Base-by-base conservation (phyloP, 108 stramenopile species). In the Fistulifera solaris region DNA sequence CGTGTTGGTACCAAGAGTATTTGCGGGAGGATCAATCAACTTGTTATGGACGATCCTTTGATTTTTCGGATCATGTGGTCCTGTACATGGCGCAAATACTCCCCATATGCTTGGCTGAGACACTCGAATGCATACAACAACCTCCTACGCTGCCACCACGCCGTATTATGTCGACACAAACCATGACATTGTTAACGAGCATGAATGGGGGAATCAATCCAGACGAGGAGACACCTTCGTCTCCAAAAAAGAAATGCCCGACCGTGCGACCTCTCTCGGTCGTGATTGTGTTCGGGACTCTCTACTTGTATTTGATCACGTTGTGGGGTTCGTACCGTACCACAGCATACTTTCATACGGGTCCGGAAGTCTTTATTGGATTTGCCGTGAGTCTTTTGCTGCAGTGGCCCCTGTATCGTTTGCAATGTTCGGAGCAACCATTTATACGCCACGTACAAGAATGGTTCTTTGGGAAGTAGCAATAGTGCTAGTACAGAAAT, bases 51-150 rank as follows among this genome's bases (percentile, higher is more conserved):
- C 68, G 67, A 44, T 48, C 45, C 39, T 81, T 78, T 50, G 89
- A 91, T 61, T 91, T 83, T 62, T 91, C 89, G 5, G 89, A 91
- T 87, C 89, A 91, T 46, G 68, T 85, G 11, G 89, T 91, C 0
- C 55, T 91, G 43, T 85, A 80, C 54, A 78, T 83, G 67, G 83
- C 81, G 10, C 85, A 91, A 58, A 73, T 85, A 26, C 56, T 87
- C 7, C 74, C 81, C 19, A 66, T 85, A 48, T 61, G 82, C 11
- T 45, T 85, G 53, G 52, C 71, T 46, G 89, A 91, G 67, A 48
- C 70, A 11, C 12, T 83, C 15, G 40, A 80, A 61, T 72, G 66
- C 24, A 67, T 70, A 42, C 10, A 69, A 35, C 54, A 59, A 38
- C 89, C 85, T 1, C 75, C 71, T 56, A 75, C 75, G 75, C 31